Base-by-base conservation (phyloP, 768 basidiomycete species). In the Sporobolomyces pararoseus region DNA sequence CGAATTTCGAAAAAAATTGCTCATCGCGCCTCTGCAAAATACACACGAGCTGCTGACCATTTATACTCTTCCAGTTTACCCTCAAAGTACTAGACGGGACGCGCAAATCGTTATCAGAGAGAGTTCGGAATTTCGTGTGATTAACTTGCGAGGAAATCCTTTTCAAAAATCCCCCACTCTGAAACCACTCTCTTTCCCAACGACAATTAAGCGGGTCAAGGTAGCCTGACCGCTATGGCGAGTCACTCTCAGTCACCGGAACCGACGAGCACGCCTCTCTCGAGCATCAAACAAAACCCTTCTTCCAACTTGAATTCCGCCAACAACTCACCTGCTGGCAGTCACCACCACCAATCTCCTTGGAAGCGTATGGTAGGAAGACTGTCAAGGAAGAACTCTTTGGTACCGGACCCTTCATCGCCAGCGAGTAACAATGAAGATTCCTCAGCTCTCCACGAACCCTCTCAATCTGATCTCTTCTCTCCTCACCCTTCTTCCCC, bases 331-430 rank as follows among this genome's bases (percentile, higher is more conserved):
- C 49, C 65, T 0, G 25, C 55, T 32, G n/a, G n/a, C n/a, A 58
- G 55, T 25, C 32, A 19, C 1, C 65, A 35, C 25, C 32, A 31
- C 32, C 52, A 34, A n/a, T 65, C 64, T 10, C 69, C 69, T 27
- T 70, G 69, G 69, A 65, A 66, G 31, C 64, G 64, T 19, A 62
- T 70, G 52, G 64, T 66, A 39, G 64, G 69, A 17, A 9, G 64
- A 3, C 64, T 70, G 7, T 62, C 59, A 23, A 50, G 69, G 34
- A 70, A 70, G 54, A 65, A 54, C 59, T 61, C 58, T 5, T 12
- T 47, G n/a, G 68, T 42, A 25, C 50, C 23, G 7, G 46, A 23
- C 10, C 7, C 10, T 13, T 7, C 13, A 14, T 47, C 46, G n/a
- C n/a, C n/a, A n/a, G n/a, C n/a, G n/a, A n/a, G n/a, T n/a, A n/a